phyloP scores from a whole-genome alignment of 208 protist species.

The Crithidia acanthocephali region DNA sequence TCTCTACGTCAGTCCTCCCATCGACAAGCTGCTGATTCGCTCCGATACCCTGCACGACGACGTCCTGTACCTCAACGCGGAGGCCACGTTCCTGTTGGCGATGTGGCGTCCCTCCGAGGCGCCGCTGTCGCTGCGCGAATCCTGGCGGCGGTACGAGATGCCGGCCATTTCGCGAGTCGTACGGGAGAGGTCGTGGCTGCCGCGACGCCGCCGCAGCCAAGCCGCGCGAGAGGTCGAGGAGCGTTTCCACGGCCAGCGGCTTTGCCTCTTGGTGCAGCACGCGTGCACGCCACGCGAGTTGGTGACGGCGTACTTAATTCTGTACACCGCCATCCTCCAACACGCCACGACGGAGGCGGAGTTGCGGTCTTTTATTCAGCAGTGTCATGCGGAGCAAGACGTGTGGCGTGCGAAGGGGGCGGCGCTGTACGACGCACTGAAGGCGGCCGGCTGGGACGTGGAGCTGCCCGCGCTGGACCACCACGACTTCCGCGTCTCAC shows the following conservation, averaged over 20 bases:
- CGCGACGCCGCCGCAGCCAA: not conserved
- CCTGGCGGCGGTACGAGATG: conserved; percentile 51
- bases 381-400: conserved; percentile 49
- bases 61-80: conserved; percentile 61
- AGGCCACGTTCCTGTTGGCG: conserved; percentile 59
- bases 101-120: conserved; percentile 55
- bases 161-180: conserved; percentile 23
- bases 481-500: conserved; percentile 63
- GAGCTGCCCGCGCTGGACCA: conserved; percentile 62
- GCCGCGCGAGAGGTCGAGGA: conserved; percentile 10
- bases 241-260: conserved; percentile 37
- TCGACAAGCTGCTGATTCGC: conserved; percentile 62
- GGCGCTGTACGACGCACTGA: conserved; percentile 36
- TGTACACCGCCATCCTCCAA: conserved; percentile 69
- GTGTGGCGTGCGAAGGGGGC: conserved; percentile 33
- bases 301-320: conserved; percentile 66
- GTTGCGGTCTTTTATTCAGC: conserved; percentile 57
- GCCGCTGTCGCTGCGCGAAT: conserved; percentile 52
- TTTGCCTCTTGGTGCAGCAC: conserved; percentile 70
- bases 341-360: conserved; percentile 41
- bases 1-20: conserved; percentile 68
- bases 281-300: conserved; percentile 60
- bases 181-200: conserved; percentile 5
- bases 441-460: conserved; percentile 62
- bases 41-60: conserved; percentile 56